Evolutionary conservation across 805 yeast species (phyloP).

Genomic region (Wickerhamomyces bovis): DNA sequence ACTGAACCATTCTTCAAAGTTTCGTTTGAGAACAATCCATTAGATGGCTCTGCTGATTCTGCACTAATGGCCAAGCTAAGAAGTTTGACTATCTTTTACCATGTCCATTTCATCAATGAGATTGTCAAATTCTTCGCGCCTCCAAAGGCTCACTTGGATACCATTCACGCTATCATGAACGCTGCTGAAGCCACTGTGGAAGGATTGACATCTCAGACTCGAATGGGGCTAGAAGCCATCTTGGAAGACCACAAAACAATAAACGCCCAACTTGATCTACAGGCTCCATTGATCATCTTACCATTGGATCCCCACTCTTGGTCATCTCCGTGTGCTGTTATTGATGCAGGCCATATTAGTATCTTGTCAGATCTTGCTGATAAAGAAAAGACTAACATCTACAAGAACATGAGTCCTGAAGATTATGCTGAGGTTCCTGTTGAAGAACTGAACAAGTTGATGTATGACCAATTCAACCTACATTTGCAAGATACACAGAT

Average conservation of each 20-base stretch:
- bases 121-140: conserved; percentile 76
- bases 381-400: conserved; percentile 56
- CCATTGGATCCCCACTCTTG: conserved; percentile 77
- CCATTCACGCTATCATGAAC: conserved; percentile 82
- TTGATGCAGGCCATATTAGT: conserved; percentile 95
- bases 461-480: conserved; percentile 85
- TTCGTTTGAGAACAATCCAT: conserved; percentile 80
- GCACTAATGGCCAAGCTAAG: conserved; percentile 64
- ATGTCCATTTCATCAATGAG: conserved; percentile 75
- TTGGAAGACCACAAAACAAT: conserved; percentile 91
- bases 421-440: conserved; percentile 59
- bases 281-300: conserved; percentile 84
- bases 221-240: conserved; percentile 89
- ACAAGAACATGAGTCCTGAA: conserved; percentile 54
- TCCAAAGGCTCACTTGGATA: conserved; percentile 78
- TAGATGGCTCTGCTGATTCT: conserved; percentile 80
- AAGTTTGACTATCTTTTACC: conserved; percentile 87
- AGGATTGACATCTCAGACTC: conserved; percentile 81
- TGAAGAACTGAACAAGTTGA: conserved; percentile 40
- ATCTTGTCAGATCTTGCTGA: conserved; percentile 77
- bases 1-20: conserved; percentile 72
- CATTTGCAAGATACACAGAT: conserved; percentile 81
- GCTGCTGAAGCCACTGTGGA: conserved; percentile 96
- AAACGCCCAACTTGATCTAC: conserved; percentile 79
- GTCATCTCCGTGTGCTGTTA: conserved; percentile 81